These are phyloP conservation scores for Aspergillus tubingensis DNA, from an alignment of 2,329 filamentous ascomycete genomes.

Conservation along the genomic window DNA sequence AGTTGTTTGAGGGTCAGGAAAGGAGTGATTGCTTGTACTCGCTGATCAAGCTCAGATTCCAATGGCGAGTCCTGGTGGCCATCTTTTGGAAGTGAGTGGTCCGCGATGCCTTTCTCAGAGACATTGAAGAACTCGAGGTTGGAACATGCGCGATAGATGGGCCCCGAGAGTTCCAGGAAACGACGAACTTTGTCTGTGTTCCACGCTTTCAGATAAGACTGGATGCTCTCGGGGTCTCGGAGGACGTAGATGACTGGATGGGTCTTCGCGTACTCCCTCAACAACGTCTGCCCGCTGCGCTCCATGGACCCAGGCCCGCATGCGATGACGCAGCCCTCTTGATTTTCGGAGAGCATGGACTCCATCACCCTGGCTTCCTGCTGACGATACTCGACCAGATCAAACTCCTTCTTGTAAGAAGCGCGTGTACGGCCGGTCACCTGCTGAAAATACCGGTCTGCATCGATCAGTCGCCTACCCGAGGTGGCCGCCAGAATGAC, in stretches of 20 bases:
- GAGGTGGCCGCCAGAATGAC: constrained; percentile 74
- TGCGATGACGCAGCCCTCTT: constrained; percentile 66
- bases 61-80: constrained; percentile 29
- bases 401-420: constrained; percentile 64
- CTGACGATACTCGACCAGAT: constrained; percentile 62
- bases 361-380: constrained; percentile 65
- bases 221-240: constrained; percentile 66
- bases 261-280: constrained; percentile 63
- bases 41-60: constrained; percentile 36
- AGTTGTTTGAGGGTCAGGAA: constrained; percentile 69
- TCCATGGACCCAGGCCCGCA: constrained; percentile 71
- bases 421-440: constrained; percentile 63
- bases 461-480: constrained; percentile 67
- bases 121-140: constrained; percentile 79
- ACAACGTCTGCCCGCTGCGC: constrained; percentile 59
- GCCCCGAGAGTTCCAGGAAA: constrained; percentile 54
- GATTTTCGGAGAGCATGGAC: constrained; percentile 60
- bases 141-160: constrained; percentile 65
- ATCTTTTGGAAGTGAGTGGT: constrained; percentile 25
- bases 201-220: constrained; percentile 61
- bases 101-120: constrained; percentile 54
- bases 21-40: constrained; percentile 51
- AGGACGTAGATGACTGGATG: constrained; percentile 72
- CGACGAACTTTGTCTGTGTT: constrained; percentile 59
- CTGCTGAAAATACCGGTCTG: constrained; percentile 68